phyloP scores from a whole-genome alignment of 2,329 filamentous ascomycete species.

The Chaetomiaceae sp. region DNA sequence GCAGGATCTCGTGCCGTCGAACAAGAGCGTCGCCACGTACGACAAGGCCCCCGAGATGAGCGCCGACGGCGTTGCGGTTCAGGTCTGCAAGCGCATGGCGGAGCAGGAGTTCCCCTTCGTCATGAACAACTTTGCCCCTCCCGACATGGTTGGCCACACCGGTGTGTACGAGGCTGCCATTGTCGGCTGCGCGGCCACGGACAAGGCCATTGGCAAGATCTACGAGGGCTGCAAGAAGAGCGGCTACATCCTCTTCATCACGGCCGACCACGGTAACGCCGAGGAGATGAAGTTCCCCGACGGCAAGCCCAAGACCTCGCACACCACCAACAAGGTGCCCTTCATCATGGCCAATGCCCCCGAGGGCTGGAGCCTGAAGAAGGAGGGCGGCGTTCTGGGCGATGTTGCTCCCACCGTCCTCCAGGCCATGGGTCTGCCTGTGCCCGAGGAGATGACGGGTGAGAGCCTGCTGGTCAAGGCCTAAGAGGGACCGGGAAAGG shows the following conservation, averaged over 20 bases:
- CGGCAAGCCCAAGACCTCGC: conserved; percentile 94
- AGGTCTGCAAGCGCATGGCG: conserved; percentile 79
- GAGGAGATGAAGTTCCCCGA: conserved; percentile 98
- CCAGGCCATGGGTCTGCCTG: conserved; percentile 81
- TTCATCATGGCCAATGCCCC: conserved; percentile 98
- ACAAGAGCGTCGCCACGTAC: conserved; percentile 87
- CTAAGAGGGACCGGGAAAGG: conserved; percentile 29
- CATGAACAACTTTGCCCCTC: conserved; percentile 99
- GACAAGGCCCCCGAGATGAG: conserved; percentile 96
- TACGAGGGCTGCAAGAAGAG: conserved; percentile 92
- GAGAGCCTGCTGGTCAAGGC: conserved; percentile 75
- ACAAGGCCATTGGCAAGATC: conserved; percentile 89
- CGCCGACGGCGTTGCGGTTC: conserved; percentile 80
- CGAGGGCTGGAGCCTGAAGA: conserved; percentile 78
- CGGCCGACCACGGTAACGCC: conserved; percentile 93
- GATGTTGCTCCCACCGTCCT: conserved; percentile 96
- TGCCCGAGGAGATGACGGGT: conserved; percentile 91
- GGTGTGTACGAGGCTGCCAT: conserved; percentile 95
- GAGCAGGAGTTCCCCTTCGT: conserved; percentile 90
- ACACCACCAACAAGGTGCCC: conserved; percentile 96
- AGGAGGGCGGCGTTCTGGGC: conserved; percentile 82
- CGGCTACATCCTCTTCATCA: conserved; percentile 91
- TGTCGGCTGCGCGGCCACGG: conserved; percentile 76
- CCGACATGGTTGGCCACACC: conserved; percentile 99
- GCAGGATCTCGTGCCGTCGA: conserved; percentile 75